Evolutionary conservation across 768 basidiomycete species (phyloP), one percentile per base, ranked within the genome.

Genomic region (Lentinula edodes): DNA sequence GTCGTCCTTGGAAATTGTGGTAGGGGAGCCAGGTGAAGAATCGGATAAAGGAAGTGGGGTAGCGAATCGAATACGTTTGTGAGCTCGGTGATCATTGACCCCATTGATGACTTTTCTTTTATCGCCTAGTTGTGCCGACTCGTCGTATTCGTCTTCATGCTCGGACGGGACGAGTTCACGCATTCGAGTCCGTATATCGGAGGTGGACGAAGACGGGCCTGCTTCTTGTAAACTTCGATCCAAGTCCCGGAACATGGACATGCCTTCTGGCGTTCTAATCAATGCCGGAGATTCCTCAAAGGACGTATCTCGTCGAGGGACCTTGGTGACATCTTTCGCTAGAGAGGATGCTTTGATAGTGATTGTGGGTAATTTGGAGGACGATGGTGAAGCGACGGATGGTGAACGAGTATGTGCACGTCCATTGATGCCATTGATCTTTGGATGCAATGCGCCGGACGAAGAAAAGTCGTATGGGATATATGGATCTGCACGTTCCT

Each of bases 211-310:
- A 10, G 46, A 42, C 32, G 68, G 51, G 46, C 62, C 57, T 51
- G 64, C 65, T 13, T 56, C 41, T 10, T 80, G 77, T 12, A 88
- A 68, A 16, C 82, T 82, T 9, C 62, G 68, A 62, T 91, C 89
- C 6, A 93, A 75, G 53, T 83, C 76, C 32, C 71, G 71, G 66
- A 93, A 93, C 58, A 76, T 65, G 2, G 78, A 70, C 93, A 95
- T 95, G n/a, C 86, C 86, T 61, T 85, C 80, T 0, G 84, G 76
- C 0, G 90, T 89, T 16, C 93, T 87, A 12, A 82, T 69, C 13
- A 93, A 81, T 0, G 90, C 90, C 5, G 83, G 82, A 50, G 80
- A 80, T 41, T 94, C 91, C 4, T 77, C 74, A 64, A 93, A 92
- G 2, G 81, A 74, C 0, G 78, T 69, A 66, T 85, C 80, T 58